A percentile compares a stretch with the other conserved stretches of the same genome.
phyloP scores from a whole-genome alignment of 192 early-diverging fungal genomes.

The Coemansia sp. region DNA sequence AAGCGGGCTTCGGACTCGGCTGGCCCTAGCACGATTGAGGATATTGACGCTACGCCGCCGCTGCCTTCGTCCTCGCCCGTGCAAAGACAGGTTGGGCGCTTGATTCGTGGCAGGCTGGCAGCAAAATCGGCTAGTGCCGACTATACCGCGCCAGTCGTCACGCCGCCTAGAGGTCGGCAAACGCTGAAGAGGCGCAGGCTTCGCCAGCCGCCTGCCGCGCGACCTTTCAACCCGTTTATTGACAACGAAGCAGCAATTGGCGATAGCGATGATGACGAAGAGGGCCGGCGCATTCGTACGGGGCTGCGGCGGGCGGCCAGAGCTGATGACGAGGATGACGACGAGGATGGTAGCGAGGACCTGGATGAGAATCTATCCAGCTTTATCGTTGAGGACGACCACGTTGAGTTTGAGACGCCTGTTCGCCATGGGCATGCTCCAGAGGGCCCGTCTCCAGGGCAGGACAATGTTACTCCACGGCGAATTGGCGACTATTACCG shows the following conservation, averaged over 20 bases:
- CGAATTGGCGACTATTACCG: slow-evolving; percentile 42
- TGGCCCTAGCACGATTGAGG: not conserved
- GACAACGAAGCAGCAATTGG: slow-evolving; percentile 43
- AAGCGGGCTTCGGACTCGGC: not conserved
- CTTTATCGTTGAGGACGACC: slow-evolving; percentile 48
- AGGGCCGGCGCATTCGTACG: not conserved
- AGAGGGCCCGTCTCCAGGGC: not conserved
- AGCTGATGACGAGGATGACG: slow-evolving; percentile 18
- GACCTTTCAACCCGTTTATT: slow-evolving; percentile 25
- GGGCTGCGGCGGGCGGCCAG: not conserved
- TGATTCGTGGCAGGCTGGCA: not conserved
- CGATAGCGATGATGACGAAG: slow-evolving; percentile 32
- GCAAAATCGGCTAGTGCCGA: not conserved
- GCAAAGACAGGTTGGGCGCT: not conserved
- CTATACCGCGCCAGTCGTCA: not conserved
- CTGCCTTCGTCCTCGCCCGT: slow-evolving; percentile 8
- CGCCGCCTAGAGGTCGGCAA: not conserved
- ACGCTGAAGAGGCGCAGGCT: slow-evolving; percentile 2
- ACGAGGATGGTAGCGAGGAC: slow-evolving; percentile 36
- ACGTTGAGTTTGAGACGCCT: slow-evolving; percentile 43
- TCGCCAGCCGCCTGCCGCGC: slow-evolving; percentile 11
- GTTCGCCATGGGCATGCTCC: not conserved
- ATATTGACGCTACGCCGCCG: not conserved
- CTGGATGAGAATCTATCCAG: slow-evolving; percentile 45
- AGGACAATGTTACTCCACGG: slow-evolving; percentile 12